phyloP scores from a whole-genome alignment of 2,329 filamentous ascomycete genomes.

The Plenodomus lindquistii region DNA sequence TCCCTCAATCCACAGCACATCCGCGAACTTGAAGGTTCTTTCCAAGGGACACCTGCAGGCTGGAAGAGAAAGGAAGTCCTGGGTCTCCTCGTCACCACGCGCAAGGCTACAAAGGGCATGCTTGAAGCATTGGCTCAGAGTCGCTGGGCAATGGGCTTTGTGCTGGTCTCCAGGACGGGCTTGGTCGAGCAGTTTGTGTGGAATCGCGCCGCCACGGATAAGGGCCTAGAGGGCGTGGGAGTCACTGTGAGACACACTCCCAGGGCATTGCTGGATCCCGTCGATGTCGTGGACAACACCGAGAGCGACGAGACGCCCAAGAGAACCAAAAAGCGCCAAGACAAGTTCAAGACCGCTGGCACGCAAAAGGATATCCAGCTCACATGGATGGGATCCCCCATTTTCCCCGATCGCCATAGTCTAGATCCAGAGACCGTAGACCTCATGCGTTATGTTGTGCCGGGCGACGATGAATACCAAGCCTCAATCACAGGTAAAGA shows the following conservation, averaged over 20 bases:
- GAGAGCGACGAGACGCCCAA: slow-evolving; percentile 9
- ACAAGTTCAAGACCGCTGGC: slow-evolving; percentile 22
- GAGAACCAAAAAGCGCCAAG: slow-evolving; percentile 2
- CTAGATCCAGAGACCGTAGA: slow-evolving; percentile 29
- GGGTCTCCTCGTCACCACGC: slow-evolving; percentile 70
- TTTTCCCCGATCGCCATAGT: slow-evolving; percentile 31
- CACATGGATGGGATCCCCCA: slow-evolving; percentile 44
- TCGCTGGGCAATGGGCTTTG: slow-evolving; percentile 71
- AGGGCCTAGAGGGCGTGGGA: slow-evolving; percentile 62
- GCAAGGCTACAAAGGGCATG: slow-evolving; percentile 76
- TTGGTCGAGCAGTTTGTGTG: slow-evolving; percentile 69
- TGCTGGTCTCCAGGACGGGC: slow-evolving; percentile 64
- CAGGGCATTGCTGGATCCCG: slow-evolving; percentile 6
- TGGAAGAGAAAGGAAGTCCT: slow-evolving; percentile 69
- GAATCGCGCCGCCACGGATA: slow-evolving; percentile 67
- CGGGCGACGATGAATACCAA: background rate
- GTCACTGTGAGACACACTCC: slow-evolving; percentile 40
- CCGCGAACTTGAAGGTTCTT: slow-evolving; percentile 80
- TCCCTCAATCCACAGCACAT: slow-evolving; percentile 60
- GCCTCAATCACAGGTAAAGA: background rate
- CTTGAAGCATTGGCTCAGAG: slow-evolving; percentile 71
- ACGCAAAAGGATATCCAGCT: slow-evolving; percentile 40
- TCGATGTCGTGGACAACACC: slow-evolving; percentile 1
- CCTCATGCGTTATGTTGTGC: slow-evolving; percentile 5
- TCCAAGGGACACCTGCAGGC: slow-evolving; percentile 71